These are phyloP conservation scores for Talaromyces borbonicus DNA, from an alignment of 495 filamentous ascomycete species.

Conservation along the genomic window DNA sequence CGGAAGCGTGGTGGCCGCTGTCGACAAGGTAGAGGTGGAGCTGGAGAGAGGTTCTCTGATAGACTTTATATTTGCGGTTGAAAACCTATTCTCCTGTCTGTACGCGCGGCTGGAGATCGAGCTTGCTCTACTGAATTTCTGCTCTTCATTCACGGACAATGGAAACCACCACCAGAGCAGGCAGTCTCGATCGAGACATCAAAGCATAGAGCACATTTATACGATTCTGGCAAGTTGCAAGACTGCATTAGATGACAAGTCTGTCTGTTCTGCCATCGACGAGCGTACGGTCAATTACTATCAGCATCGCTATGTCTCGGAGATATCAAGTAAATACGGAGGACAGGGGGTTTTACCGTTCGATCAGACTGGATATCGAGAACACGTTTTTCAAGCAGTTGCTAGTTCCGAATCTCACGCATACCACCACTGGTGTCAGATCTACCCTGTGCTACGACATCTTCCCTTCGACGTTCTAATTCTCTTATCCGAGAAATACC, in stretches of 20 bases:
- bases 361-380: slow-evolving; percentile 27
- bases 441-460: slow-evolving; percentile 17
- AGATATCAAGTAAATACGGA: slow-evolving; percentile 10
- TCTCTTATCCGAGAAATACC: slow-evolving; percentile 28
- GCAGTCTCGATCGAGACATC: slow-evolving; percentile 13
- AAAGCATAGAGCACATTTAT: slow-evolving; percentile 23
- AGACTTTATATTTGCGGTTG: slow-evolving; percentile 20
- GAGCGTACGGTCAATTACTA: slow-evolving; percentile 16
- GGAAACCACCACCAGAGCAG: slow-evolving; percentile 4
- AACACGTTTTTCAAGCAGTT: slow-evolving; percentile 14
- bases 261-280: slow-evolving; percentile 18
- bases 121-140: slow-evolving; percentile 28
- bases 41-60: slow-evolving; percentile 16
- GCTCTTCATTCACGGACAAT: slow-evolving; percentile 17
- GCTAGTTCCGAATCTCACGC: slow-evolving; percentile 14
- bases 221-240: slow-evolving; percentile 25
- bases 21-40: slow-evolving; percentile 19
- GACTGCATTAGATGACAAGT: slow-evolving; percentile 20
- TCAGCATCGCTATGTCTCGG: slow-evolving; percentile 18
- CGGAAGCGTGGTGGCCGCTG: slow-evolving; percentile 20
- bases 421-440: slow-evolving; percentile 21
- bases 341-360: slow-evolving; percentile 8
- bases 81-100: slow-evolving; percentile 27
- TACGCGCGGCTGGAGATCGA: slow-evolving; percentile 30
- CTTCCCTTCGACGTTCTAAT: slow-evolving; percentile 19